Percentiles rank a stretch among this genome's conserved stretches.
phyloP scores from a whole-genome alignment of 352 stramenopile genomes.

The Saprolegnia parasitica region DNA sequence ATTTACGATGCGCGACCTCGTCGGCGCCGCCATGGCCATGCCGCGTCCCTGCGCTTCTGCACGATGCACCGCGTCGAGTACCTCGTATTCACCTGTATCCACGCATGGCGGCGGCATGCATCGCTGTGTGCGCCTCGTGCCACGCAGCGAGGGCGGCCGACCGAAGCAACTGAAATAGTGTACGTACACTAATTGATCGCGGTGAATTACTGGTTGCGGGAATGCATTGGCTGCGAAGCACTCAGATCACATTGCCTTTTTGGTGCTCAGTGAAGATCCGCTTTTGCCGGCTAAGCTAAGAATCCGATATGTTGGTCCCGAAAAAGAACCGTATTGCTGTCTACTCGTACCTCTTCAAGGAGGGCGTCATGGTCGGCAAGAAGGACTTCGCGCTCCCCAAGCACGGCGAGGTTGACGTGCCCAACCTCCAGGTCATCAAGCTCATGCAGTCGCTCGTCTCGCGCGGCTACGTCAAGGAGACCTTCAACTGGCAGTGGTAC shows the following conservation, averaged over 20 bases:
- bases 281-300: slow-evolving; percentile 86
- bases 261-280: slow-evolving; percentile 71
- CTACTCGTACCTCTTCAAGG: slow-evolving; percentile 98
- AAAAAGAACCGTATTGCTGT: slow-evolving; percentile 99
- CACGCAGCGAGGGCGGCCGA: neutral
- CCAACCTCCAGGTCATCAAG: slow-evolving; percentile 98
- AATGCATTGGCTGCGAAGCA: slow-evolving; percentile 21
- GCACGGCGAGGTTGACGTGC: slow-evolving; percentile 97
- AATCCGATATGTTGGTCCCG: slow-evolving; percentile 87
- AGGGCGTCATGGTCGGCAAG: slow-evolving; percentile 88
- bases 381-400: slow-evolving; percentile 85
- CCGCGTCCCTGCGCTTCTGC: too few relatives aligned
- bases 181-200: neutral
- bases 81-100: too few relatives aligned
- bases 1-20: too few relatives aligned
- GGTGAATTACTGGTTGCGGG: neutral
- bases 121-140: neutral
- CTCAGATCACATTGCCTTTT: slow-evolving; percentile 3
- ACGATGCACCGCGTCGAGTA: too few relatives aligned
- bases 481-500: slow-evolving; percentile 99
- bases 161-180: neutral
- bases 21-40: too few relatives aligned
- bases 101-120: too few relatives aligned
- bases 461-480: slow-evolving; percentile 96
- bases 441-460: slow-evolving; percentile 98